Evolutionary conservation across 805 yeast genomes (phyloP), one percentile per base, ranked within the genome.

Genomic region (Jamesozyma rosinii): DNA sequence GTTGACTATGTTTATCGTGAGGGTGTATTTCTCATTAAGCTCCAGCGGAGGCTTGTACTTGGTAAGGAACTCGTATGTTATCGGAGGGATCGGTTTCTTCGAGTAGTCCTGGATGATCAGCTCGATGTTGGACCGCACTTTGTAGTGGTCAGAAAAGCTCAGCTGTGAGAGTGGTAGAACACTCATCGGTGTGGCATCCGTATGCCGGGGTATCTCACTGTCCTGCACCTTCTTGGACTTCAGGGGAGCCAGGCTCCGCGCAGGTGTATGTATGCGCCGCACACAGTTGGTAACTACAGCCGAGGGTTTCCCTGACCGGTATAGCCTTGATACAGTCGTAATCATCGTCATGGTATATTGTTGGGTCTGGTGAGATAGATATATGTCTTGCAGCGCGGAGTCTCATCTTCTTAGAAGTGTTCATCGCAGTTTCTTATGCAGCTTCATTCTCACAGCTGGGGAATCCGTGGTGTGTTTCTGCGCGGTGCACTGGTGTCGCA

Each of bases 91-190:
- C 4, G 74, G 71, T 44, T 69, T 69, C 17, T 61, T 58, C 1
- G 86, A 73, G 51, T 76, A 77, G 47, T 74, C 74, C 40, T 75
- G 70, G 34, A 82, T 77, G 43, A 80, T 68, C 33, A 74, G 64
- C 47, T 79, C 84, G 21, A 81, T 60, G 4, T 78, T 70, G 1
- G 81, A 71, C 43, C 86, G 61, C 21, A 77, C 69, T 46, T 72
- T 70, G 58, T 79, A 78, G 44, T 77, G 79, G 43, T 71, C 65
- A 38, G 74, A 67, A 45, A 77, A 77, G 14, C 52, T 55, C 22
- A 61, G 46, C 14, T 49, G 39, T 19, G 49, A 45, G 3, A 53
- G 45, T 4, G 45, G 34, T 2, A 34, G 10, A 6, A 24, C 11
- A 24, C 11, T 11, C 29, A 8, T 24, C 11, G 29, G 29, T 8